Evolutionary conservation across 2,329 filamentous ascomycete genomes (phyloP).

Genomic region (Akanthomyces uredinophilus): DNA sequence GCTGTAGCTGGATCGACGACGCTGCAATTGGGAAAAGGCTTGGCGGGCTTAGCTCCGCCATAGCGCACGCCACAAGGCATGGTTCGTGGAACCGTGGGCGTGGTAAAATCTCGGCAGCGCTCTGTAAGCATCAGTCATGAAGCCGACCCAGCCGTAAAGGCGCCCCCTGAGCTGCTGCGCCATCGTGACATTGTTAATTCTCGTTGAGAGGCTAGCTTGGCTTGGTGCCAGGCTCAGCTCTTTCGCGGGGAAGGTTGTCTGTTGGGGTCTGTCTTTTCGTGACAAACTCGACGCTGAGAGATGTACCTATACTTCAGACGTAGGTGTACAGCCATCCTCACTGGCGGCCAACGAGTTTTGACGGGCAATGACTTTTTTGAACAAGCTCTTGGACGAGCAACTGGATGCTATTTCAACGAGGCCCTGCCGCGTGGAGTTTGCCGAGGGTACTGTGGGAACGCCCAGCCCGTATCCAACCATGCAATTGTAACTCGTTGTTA

Average conservation of each 20-base stretch:
- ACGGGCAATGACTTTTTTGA: background rate
- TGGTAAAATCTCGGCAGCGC: background rate
- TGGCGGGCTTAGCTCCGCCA: background rate
- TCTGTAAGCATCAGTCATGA: slow-evolving; percentile 10
- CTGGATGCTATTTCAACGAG: background rate
- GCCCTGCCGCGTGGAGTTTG: background rate
- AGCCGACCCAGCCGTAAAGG: background rate
- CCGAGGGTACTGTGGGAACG: background rate
- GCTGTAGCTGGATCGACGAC: slow-evolving; percentile 3
- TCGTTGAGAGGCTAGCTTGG: background rate
- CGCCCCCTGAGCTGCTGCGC: background rate
- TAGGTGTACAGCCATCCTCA: background rate
- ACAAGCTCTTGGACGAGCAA: background rate
- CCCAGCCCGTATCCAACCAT: background rate
- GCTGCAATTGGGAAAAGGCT: slow-evolving; percentile 1
- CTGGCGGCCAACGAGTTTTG: no score
- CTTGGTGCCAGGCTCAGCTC: background rate
- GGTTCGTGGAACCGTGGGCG: background rate
- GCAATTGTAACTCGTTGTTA: background rate
- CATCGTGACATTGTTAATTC: background rate
- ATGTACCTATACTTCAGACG: no score
- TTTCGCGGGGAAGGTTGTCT: background rate
- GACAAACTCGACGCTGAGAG: background rate
- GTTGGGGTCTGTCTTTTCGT: background rate
- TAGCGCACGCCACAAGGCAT: background rate